phyloP scores from a whole-genome alignment of 768 basidiomycete genomes.

The Grammothele lineata region DNA sequence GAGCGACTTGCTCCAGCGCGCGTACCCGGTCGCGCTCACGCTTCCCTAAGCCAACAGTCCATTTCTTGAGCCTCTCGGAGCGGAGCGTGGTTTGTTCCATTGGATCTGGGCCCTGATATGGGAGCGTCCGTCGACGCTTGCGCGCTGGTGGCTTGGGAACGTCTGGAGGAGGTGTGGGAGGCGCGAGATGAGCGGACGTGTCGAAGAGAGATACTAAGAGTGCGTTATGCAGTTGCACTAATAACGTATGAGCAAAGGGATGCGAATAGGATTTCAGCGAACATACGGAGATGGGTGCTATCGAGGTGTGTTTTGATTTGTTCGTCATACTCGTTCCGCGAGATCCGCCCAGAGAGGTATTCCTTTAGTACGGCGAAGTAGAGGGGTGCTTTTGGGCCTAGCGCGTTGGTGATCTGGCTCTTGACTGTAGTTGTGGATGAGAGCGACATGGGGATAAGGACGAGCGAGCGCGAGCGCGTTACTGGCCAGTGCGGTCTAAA shows the following conservation, averaged over 20 bases:
- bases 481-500: not conserved
- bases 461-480: not conserved
- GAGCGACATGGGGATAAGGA: conserved; percentile 52
- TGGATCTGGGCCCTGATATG: conserved; percentile 64
- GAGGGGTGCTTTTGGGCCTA: conserved; percentile 53
- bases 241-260: not conserved
- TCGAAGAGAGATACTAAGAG: conserved; percentile 81
- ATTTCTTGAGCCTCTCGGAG: conserved; percentile 65
- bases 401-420: conserved; percentile 53
- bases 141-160: conserved; percentile 59
- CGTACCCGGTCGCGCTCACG: conserved; percentile 73
- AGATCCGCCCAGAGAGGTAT: conserved; percentile 65
- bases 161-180: conserved; percentile 61
- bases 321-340: conserved; percentile 75
- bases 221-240: conserved; percentile 80
- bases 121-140: conserved; percentile 62
- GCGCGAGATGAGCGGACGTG: conserved; percentile 67
- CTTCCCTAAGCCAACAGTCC: conserved; percentile 68
- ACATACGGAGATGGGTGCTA: conserved; percentile 3
- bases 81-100: conserved; percentile 51
- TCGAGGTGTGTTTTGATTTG: conserved; percentile 53
- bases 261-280: not conserved
- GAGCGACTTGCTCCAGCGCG: conserved; percentile 39
- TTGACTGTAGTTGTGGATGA: conserved; percentile 74
- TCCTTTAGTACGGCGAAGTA: conserved; percentile 66